Evolutionary conservation across 208 protist genomes (phyloP).

Genomic region (Trypanosoma melophagium): DNA sequence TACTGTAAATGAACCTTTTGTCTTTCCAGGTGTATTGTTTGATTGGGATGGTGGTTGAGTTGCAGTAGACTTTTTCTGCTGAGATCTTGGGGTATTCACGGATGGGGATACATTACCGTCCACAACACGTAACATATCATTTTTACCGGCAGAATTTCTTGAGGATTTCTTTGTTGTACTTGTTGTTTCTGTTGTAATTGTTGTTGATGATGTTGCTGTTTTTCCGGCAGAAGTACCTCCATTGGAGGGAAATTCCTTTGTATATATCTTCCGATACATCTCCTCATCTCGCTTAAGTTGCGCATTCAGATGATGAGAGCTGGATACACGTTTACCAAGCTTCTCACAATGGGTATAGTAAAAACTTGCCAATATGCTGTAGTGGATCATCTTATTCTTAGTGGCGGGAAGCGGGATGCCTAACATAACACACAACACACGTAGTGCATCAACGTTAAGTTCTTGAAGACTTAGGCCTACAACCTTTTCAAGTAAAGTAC

Average conservation of each 20-base stretch:
- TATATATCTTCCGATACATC: slow-evolving; percentile 37
- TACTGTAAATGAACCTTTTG: neutral
- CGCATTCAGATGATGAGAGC: slow-evolving; percentile 39
- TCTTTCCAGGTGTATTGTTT: neutral
- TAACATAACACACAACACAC: slow-evolving; percentile 76
- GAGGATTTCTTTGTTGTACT: neutral
- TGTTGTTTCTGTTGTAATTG: neutral
- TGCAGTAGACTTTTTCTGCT: neutral
- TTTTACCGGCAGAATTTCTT: neutral
- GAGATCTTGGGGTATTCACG: neutral
- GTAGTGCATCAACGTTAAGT: slow-evolving; percentile 54
- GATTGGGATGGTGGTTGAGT: neutral
- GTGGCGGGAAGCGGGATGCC: slow-evolving; percentile 47
- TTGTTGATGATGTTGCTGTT: slow-evolving; percentile 15
- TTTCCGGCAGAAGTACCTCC: neutral
- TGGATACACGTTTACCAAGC: slow-evolving; percentile 78
- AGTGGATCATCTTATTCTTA: slow-evolving; percentile 55
- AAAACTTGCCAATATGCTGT: slow-evolving; percentile 79
- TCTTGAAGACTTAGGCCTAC: slow-evolving; percentile 72
- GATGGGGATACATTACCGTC: slow-evolving; percentile 3
- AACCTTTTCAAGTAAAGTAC: slow-evolving; percentile 69
- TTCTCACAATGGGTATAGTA: slow-evolving; percentile 85
- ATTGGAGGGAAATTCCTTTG: slow-evolving; percentile 6
- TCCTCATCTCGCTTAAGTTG: slow-evolving; percentile 53
- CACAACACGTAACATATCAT: neutral